Conservation (phyloP, 2,329 filamentous ascomycete species). For the Fusarium phyllophilum region DNA sequence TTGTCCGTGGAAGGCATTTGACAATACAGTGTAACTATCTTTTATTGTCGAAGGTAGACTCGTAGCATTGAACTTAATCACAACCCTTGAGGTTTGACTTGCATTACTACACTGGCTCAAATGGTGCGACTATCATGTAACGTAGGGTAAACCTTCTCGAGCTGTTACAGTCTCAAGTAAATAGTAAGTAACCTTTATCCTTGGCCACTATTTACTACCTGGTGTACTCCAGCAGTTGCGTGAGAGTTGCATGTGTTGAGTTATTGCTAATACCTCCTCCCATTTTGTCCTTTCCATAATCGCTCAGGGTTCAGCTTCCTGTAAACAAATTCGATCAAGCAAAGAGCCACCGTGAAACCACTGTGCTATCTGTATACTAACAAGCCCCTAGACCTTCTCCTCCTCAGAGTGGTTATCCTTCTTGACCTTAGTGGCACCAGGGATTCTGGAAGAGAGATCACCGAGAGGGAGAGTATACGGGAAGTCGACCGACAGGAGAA, state of each 20-base stretch:
- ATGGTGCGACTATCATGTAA: not conserved
- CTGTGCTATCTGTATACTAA: rapidly evolving
- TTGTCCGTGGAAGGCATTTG: not conserved
- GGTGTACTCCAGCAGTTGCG: rapidly evolving
- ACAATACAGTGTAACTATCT: not conserved
- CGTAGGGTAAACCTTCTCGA: not conserved
- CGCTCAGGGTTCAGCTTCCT: too few species aligned
- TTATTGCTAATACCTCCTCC: not conserved
- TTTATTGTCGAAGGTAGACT: rapidly evolving
- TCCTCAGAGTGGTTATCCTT: not conserved
- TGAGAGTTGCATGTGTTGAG: rapidly evolving
- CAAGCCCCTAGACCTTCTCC: not conserved
- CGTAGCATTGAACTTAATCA: rapidly evolving
- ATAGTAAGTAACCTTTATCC: not conserved
- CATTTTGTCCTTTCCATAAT: not conserved
- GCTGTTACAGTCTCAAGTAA: not conserved
- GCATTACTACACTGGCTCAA: not conserved
- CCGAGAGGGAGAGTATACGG: not conserved
- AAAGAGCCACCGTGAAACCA: too few species aligned
- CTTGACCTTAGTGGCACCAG: not conserved
- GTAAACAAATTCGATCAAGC: too few species aligned
- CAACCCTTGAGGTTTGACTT: not conserved
- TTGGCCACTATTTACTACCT: rapidly evolving
- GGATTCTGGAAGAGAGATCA: not conserved
- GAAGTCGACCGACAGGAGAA: not conserved